phyloP scores from a whole-genome alignment of 257 asterid genomes.

The Solanum piurae region DNA sequence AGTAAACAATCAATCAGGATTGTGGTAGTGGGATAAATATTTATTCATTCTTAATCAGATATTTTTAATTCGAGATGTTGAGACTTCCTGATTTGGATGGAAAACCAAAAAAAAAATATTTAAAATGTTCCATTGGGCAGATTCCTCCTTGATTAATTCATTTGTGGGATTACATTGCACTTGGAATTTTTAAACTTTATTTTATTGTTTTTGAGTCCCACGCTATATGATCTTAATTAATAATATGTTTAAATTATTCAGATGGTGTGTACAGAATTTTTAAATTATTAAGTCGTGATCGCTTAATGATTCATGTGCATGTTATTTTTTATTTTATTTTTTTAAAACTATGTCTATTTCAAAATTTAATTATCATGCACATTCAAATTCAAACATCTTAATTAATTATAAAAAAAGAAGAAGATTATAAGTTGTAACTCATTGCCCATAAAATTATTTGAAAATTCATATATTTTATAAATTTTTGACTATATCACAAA shows the following conservation, averaged over 20 bases:
- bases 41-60: rapidly evolving
- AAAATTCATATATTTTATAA: background rate
- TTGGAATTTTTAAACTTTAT: background rate
- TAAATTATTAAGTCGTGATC: background rate
- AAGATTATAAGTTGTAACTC: no score
- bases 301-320: background rate
- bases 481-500: background rate
- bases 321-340: no score
- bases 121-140: background rate
- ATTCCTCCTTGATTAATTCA: background rate
- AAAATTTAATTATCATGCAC: no score
- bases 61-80: background rate
- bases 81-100: background rate
- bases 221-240: background rate
- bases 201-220: background rate
- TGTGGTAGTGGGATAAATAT: rapidly evolving
- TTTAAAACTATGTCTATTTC: no score
- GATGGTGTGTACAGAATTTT: background rate
- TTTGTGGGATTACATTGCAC: background rate
- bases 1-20: background rate
- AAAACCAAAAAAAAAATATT: background rate
- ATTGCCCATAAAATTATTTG: background rate
- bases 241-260: background rate
- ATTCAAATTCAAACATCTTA: background rate
- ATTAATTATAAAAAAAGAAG: background rate